Evolutionary conservation across 805 yeast genomes (phyloP), one percentile per base, ranked within the genome.

Genomic region (Pichia gijzeniarum): DNA sequence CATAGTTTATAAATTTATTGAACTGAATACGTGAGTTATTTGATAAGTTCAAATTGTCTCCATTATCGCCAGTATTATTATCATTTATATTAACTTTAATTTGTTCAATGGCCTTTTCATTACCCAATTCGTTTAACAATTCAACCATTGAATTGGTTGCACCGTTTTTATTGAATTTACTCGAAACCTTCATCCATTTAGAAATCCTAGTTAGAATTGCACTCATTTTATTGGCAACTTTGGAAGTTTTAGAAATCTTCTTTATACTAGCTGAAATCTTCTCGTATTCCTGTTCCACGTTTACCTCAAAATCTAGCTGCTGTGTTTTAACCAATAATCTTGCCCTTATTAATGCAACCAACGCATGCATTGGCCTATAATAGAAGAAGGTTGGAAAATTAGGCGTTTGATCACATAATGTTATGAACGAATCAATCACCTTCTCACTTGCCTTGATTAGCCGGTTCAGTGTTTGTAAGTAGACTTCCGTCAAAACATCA

Each of bases 61-160:
- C 63, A 28, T 59, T 60, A 47, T 61, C 64, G 14, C 64, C 62
- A 28, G 50, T 56, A 25, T 45, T 53, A 32, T 53, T 53, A 45
- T 5, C 3, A 25, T 51, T 52, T 4, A 28, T 1, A 17, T 36
- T 27, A 44, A 56, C 33, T 9, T 59, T 54, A 22, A 64, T 61
- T 41, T 53, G 59, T 46, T 67, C 71, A n/a, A 67, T 63, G 2
- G 70, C 71, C 42, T 64, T 70, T 50, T 76, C 79, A 41, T 69
- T 68, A 9, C 74, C 80, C 44, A 77, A 68, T 57, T 79, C 80
- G 51, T 78, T 75, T 46, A 72, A 58, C 38, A 79, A 61, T 33
- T 70, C 71, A 47, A 77, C 64, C 64, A 77, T 75, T 13, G 82
- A 80, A 48, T 73, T 72, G n/a, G 70, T 64, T 36, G 79, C 81